Base-by-base conservation (phyloP, 2,329 filamentous ascomycete species). In the Zymoseptoria crescenta region DNA sequence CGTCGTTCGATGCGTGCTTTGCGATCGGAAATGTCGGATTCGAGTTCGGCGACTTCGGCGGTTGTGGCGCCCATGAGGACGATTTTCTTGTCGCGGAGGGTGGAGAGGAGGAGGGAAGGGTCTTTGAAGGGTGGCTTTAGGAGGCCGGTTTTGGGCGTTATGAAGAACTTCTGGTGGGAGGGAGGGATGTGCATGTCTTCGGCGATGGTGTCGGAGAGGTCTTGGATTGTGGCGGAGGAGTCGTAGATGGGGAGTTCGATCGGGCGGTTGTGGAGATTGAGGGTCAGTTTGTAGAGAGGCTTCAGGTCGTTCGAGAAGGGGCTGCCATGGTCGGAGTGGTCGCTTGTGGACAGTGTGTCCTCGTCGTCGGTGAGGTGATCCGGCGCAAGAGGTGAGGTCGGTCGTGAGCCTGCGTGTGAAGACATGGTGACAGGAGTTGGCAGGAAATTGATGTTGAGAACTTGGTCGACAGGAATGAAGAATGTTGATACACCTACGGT, bases 61-160 rank as follows among this genome's bases (percentile, higher is more conserved):
- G 77, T 77, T 0, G 83, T 84, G 52, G 82, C 83, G 59, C 86
- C 87, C 76, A 89, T 80, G 29, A 89, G 80, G 1, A 80, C 84
- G 62, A 88, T 80, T 61, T 86, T 86, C 72, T 83, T 86, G 60
- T 77, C 73, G 19, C 74, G 70, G 52, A 87, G 74, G 4, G 79
- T 69, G 7, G 72, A 68, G 59, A 86, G 75, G 3, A 77, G 73
- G 52, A 84, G 74, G 2, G 74, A 66, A 0, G 83, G 78, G 63
- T 87, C 77, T 70, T 83, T 83, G 75, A 87, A 85, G 0, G 86
- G 86, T 0, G 80, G 76, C 64, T 85, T 87, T 27, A 88, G 78
- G 1, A 89, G 76, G 28, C 85, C 85, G 7, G 82, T 76, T 69
- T 87, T 88, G 49, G 86, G 80, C 13, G 84, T 79, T 64, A 89